Evolutionary conservation across 805 yeast species (phyloP), one percentile per base, ranked within the genome.

Genomic region (Sugiyamaella smithiae): DNA sequence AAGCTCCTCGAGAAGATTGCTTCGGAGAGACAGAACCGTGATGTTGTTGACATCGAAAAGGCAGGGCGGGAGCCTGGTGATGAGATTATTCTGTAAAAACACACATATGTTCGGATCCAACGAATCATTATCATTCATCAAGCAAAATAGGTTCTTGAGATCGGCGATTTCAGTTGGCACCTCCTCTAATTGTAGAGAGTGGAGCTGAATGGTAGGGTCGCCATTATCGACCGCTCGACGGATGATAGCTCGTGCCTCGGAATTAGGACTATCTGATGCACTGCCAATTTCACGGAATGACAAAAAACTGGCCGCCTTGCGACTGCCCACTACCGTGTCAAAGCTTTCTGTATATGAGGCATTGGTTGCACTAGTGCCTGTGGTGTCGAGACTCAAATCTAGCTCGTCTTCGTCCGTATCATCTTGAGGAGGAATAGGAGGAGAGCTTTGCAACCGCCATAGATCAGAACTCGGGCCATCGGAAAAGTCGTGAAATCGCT

Each of bases 151-250:
- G 43, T 61, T 53, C 26, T 53, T 51, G 35, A 70, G 57, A 44
- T 70, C 74, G 5, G 49, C 56, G 37, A 68, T 54, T 24, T 65
- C 71, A 6, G 44, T 53, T 0, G 75, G 75, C 6, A 71, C 54
- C 23, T 56, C 51, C 0, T 40, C 43, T 11, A 70, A 48, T 5
- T 56, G 58, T n/a, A 54, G 46, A 11, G 52, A 48, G 31, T 56
- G 57, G 11, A 64, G 53, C n/a, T 54, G 46, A 4, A 61, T 35
- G 23, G 25, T 41, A 11, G 48, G 40, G 7, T 16, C 32, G 8
- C 55, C 59, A 9, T 49, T 45, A 22, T 55, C 55, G 6, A 55
- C 43, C 22, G 57, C 55, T 6, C 25, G 14, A 9, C 50, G 49
- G n/a, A 55, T 55, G 14, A 40, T 29, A 11, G 20, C 25, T 8